Conservation (phyloP, 306 rosid genomes). For the Dryas drummondii region DNA sequence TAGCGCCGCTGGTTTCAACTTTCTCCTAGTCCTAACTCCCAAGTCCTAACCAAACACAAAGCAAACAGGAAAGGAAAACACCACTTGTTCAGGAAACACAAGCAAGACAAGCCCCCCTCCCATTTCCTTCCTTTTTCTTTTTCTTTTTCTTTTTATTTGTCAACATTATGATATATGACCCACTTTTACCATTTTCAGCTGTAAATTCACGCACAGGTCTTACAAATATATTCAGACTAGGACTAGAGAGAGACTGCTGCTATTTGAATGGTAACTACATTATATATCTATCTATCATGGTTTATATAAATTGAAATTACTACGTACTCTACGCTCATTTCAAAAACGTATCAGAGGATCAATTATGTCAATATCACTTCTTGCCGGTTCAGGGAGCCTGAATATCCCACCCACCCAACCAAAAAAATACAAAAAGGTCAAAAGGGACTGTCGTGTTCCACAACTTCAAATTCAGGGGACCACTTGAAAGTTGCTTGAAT, state of each 20-base stretch:
- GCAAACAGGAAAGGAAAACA: too few relatives aligned
- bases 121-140: too few relatives aligned
- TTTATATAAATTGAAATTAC: not conserved
- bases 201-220: not conserved
- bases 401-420: not conserved
- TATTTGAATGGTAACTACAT: not conserved
- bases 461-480: not conserved
- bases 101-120: too few relatives aligned
- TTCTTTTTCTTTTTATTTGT: too few relatives aligned
- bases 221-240: not conserved
- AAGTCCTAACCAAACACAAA: too few relatives aligned
- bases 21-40: too few relatives aligned
- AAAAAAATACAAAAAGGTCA: not conserved
- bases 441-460: constrained; percentile 1
- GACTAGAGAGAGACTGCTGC: not conserved
- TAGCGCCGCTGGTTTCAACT: too few relatives aligned
- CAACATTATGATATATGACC: too few relatives aligned
- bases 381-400: not conserved
- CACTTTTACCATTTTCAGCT: not conserved
- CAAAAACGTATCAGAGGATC: constrained; percentile 20
- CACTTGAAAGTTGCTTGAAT: constrained; percentile 19
- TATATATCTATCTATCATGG: not conserved
- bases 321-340: constrained; percentile 8
- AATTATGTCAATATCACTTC: constrained; percentile 3
- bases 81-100: too few relatives aligned